A percentile compares a stretch with the other conserved stretches of the same genome.
These are phyloP conservation scores for Fusarium clavum DNA, from an alignment of 2,329 filamentous ascomycete genomes.

Conservation along the genomic window DNA sequence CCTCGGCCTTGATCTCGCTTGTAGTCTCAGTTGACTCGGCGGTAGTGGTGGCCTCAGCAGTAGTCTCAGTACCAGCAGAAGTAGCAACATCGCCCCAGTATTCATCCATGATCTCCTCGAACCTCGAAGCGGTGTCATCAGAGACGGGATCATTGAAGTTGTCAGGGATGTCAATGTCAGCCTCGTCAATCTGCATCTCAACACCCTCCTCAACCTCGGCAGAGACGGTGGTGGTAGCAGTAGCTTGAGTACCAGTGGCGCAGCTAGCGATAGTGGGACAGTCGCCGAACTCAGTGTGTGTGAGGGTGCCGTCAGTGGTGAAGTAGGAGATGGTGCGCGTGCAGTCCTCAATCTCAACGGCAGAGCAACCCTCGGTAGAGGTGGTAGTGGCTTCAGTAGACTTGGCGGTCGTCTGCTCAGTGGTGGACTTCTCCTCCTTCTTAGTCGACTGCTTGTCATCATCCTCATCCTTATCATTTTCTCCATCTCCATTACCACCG, in stretches of 20 bases:
- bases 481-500: neutral
- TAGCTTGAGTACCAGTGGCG: conserved; percentile 17
- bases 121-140: neutral
- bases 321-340: conserved; percentile 16
- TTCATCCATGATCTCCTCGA: neutral
- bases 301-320: conserved; percentile 5
- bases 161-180: neutral
- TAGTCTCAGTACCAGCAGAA: neutral
- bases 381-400: conserved; percentile 12
- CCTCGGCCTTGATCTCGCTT: neutral
- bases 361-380: conserved; percentile 8
- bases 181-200: conserved; percentile 1
- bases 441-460: neutral
- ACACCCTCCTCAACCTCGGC: conserved; percentile 10
- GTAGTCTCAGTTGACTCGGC: neutral
- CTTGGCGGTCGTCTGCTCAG: conserved; percentile 1
- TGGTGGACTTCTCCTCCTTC: conserved; percentile 14
- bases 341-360: conserved; percentile 15
- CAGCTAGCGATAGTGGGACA: conserved; percentile 16
- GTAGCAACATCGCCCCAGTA: neutral
- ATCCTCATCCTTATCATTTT: neutral
- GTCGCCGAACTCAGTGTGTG: conserved; percentile 13
- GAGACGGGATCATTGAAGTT: conserved; percentile 1
- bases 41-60: neutral
- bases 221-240: neutral